These are phyloP conservation scores for Elsinoe fawcettii DNA, from an alignment of 2,329 filamentous ascomycete species.

Conservation along the genomic window DNA sequence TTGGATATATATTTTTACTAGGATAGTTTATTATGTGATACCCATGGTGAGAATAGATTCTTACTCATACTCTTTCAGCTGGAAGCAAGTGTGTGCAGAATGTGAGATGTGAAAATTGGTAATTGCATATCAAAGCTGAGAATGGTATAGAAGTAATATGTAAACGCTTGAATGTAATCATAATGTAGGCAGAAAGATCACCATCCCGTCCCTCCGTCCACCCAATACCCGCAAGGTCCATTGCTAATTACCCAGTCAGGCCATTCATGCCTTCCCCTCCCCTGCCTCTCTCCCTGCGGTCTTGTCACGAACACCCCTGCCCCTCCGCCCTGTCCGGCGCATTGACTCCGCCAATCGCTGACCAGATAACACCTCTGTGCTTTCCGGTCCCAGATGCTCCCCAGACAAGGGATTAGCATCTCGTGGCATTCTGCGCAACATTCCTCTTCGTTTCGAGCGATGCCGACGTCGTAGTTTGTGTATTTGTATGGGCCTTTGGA, in stretches of 20 bases:
- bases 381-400: not conserved
- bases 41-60: not conserved
- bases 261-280: slow-evolving; percentile 1
- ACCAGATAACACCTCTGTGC: slow-evolving; percentile 1
- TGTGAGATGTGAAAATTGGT: too few relatives aligned
- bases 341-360: slow-evolving; percentile 1
- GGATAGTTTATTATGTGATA: slow-evolving; percentile 2
- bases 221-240: slow-evolving; percentile 11
- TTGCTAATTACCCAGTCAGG: slow-evolving; percentile 14
- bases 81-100: too few relatives aligned
- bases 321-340: not conserved
- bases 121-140: too few relatives aligned
- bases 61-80: too few relatives aligned
- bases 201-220: slow-evolving; percentile 11
- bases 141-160: too few relatives aligned
- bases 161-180: too few relatives aligned
- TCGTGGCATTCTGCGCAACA: slow-evolving; percentile 18
- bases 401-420: slow-evolving; percentile 5
- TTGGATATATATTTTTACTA: slow-evolving; percentile 6
- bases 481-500: slow-evolving; percentile 9
- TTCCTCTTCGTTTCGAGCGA: slow-evolving; percentile 13
- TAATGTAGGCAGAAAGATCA: not conserved
- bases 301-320: slow-evolving; percentile 3
- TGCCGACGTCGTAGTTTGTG: slow-evolving; percentile 14
- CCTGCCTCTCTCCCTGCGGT: slow-evolving; percentile 1